Conservation (phyloP, 2,329 filamentous ascomycete genomes). For the Colletotrichum melonis region DNA sequence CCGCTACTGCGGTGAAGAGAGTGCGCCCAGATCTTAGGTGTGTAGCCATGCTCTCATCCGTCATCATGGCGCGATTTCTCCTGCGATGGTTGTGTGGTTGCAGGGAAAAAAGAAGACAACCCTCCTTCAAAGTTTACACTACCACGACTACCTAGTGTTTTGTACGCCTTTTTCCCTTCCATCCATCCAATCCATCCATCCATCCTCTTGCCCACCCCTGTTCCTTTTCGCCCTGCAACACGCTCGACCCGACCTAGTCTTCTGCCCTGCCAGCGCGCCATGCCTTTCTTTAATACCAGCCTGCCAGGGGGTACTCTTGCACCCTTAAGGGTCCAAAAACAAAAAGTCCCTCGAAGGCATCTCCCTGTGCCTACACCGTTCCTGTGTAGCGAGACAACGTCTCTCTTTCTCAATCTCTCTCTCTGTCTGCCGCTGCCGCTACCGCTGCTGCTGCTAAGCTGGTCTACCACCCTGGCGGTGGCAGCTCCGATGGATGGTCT, state of each 20-base stretch:
- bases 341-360: not conserved
- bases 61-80: not conserved
- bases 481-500: constrained; percentile 5
- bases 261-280: not conserved
- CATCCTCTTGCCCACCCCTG: no score
- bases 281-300: not conserved
- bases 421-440: no score
- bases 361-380: not conserved
- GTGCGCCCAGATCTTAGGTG: not conserved
- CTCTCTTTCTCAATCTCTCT: not conserved
- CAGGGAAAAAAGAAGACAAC: not conserved
- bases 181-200: not conserved
- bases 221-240: not conserved
- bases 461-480: not conserved
- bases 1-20: not conserved
- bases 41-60: not conserved
- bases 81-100: not conserved
- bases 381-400: not conserved
- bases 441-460: not conserved
- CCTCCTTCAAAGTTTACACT: not conserved
- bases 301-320: not conserved
- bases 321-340: constrained; percentile 12
- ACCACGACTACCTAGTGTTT: not conserved
- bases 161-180: not conserved
- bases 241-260: not conserved